phyloP scores from a whole-genome alignment of 1,284 basidiomycete species.

The Ganoderma boninense region DNA sequence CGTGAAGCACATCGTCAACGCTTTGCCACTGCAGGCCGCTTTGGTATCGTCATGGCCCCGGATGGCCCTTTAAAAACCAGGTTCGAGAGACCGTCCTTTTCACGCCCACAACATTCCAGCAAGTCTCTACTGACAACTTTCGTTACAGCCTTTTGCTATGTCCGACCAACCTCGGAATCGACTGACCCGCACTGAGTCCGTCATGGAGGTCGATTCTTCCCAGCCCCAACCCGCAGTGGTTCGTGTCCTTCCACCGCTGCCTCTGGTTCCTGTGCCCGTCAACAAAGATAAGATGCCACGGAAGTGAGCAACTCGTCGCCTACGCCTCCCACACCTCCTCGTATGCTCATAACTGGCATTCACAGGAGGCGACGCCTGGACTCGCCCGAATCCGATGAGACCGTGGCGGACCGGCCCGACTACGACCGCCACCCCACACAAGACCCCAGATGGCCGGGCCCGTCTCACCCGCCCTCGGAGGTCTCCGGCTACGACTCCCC shows the following conservation, averaged over 20 bases:
- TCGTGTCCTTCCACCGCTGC: neutral
- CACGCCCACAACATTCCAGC: neutral
- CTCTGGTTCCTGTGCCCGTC: neutral
- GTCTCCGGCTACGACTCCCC: neutral
- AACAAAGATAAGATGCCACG: neutral
- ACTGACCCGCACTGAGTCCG: neutral
- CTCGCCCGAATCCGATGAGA: slow-evolving; percentile 1
- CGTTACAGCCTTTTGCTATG: neutral
- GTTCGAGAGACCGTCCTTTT: neutral
- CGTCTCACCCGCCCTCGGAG: neutral
- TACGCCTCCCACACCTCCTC: neutral
- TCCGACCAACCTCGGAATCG: neutral
- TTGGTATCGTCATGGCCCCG: neutral
- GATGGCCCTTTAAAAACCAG: neutral
- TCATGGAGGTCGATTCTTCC: neutral
- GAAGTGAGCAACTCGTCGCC: neutral
- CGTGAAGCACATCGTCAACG: neutral
- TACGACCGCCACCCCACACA: neutral
- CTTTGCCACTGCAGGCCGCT: neutral
- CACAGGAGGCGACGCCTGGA: neutral
- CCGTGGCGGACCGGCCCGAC: neutral
- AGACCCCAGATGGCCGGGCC: neutral
- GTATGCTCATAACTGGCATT: neutral
- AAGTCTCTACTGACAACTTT: neutral
- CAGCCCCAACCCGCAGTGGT: neutral